Evolutionary conservation across 1,139 yeast genomes (phyloP).

Genomic region (Lipomyces yarrowii): DNA sequence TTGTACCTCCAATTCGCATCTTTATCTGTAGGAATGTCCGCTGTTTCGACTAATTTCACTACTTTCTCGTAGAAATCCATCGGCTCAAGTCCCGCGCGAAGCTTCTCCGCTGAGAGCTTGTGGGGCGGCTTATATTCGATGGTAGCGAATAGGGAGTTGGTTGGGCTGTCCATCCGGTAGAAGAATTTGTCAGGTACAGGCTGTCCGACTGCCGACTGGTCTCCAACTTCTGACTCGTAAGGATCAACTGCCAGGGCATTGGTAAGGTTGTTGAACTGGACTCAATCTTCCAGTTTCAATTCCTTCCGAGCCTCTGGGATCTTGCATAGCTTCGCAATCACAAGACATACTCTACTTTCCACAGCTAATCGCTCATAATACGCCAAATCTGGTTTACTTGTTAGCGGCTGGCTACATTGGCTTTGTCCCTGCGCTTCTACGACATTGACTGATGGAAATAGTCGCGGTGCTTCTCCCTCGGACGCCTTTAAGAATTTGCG

Average conservation of each 20-base stretch:
- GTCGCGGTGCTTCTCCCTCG: background rate
- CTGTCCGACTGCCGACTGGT: background rate
- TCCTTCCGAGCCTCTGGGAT: background rate
- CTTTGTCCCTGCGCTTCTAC: background rate
- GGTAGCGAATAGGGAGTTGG: background rate
- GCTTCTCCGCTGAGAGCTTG: background rate
- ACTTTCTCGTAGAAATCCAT: slow-evolving; percentile 2
- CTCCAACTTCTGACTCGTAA: background rate
- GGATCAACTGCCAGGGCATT: background rate
- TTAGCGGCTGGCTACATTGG: background rate
- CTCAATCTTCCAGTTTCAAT: background rate
- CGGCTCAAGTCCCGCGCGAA: slow-evolving; percentile 6
- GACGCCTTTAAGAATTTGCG: background rate
- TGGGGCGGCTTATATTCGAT: slow-evolving; percentile 6
- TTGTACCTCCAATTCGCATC: background rate
- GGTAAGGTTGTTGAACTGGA: too few relatives aligned
- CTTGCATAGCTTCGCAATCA: background rate
- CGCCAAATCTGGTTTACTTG: background rate
- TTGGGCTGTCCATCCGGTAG: background rate
- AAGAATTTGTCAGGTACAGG: background rate
- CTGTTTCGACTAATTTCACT: slow-evolving; percentile 4
- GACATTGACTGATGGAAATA: background rate
- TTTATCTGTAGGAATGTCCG: background rate
- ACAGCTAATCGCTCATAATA: background rate
- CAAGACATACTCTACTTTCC: background rate